Evolutionary conservation across 2,329 filamentous ascomycete species (phyloP), one percentile per base, ranked within the genome.

Genomic region (Xylaria digitata): DNA sequence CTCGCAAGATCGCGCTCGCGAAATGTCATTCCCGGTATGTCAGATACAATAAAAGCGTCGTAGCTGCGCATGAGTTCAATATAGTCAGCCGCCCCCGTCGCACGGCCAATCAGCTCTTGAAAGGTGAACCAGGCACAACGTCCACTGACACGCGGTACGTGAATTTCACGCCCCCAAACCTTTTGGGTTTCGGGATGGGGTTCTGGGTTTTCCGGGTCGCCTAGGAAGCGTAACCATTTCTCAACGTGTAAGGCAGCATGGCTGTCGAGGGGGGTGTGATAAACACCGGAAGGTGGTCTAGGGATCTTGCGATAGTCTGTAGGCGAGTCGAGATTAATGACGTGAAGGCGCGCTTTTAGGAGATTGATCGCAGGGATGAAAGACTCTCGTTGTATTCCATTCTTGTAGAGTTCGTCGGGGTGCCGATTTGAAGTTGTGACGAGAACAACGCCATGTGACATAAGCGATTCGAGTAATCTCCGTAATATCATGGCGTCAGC

Each of bases 291-390:
- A 0, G 94, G 91, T 2, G 96, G 96, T 0, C 96, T 89, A 1
- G 95, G 93, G 63, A 99, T 96, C 80, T 97, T 98, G 75, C 96
- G 93, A 82, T 99, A 99, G 80, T 99, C 96, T 43, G 94, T 99
- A 4, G 91, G 90, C 1, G 94, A 97, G 82, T 99, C 92, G 66
- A 99, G 89, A 80, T 97, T 97, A 74, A 99, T 92, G 54, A 98
- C 93, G 61, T 92, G 90, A 8, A 99, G 87, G 2, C 90, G 89
- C 45, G 85, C 87, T 78, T 97, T 95, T 50, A 99, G 89, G 3
- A 99, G 89, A 70, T 94, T 91, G 76, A 99, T 99, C 72, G 95
- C 97, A 0, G 96, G 96, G 57, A 99, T 87, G 78, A 99, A 99
- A 6, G 93, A 97, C 73, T 97, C 91, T 66, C 96, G 90, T 81